Evolutionary conservation across 805 yeast species (phyloP).

Genomic region (Pichia deserticola): DNA sequence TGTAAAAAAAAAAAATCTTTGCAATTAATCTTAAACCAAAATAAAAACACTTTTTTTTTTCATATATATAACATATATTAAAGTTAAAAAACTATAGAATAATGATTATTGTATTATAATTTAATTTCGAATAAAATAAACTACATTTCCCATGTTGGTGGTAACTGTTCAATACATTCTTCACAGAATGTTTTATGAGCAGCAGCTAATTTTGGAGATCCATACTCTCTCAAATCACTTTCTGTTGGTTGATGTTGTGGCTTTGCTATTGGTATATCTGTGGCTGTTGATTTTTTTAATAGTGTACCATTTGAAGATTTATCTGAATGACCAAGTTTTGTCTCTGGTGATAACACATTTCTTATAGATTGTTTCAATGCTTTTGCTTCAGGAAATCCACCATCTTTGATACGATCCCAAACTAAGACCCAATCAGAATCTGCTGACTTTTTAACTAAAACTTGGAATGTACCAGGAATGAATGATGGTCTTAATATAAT

Average conservation of each 20-base stretch:
- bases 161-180: constrained; percentile 23
- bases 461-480: constrained; percentile 51
- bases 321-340: constrained; percentile 61
- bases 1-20: no score
- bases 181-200: constrained; percentile 15
- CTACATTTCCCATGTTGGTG: constrained; percentile 26
- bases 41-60: no score
- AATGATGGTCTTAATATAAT: constrained; percentile 41
- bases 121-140: background rate
- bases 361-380: constrained; percentile 62
- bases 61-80: background rate
- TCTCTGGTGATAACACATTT: constrained; percentile 47
- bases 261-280: background rate
- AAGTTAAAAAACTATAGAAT: background rate
- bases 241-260: constrained; percentile 1
- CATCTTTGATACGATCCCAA: constrained; percentile 57
- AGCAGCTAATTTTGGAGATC: constrained; percentile 9
- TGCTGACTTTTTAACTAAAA: constrained; percentile 36
- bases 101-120: background rate
- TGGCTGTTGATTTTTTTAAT: background rate
- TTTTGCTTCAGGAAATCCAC: constrained; percentile 86
- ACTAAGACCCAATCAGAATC: constrained; percentile 29
- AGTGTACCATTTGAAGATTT: constrained; percentile 2
- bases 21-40: no score
- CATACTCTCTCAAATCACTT: constrained; percentile 1